These are phyloP conservation scores for Clonostachys sp. DNA, from an alignment of 2,329 filamentous ascomycete species.

Conservation along the genomic window DNA sequence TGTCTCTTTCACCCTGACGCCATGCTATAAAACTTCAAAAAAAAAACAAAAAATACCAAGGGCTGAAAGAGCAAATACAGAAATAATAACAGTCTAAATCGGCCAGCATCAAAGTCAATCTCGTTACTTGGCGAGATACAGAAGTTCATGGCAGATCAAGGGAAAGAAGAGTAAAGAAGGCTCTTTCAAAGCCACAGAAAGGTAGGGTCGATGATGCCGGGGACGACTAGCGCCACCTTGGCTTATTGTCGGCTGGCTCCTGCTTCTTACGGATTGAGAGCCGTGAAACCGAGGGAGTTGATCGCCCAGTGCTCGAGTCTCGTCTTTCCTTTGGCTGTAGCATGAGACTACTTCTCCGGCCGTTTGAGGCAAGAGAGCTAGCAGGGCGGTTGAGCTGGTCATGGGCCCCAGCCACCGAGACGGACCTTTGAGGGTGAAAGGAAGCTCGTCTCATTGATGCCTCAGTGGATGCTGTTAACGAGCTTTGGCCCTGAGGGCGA, in stretches of 20 bases:
- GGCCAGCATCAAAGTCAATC: constrained; percentile 1
- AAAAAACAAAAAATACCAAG: neutral
- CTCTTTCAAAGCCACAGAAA: too few relatives aligned
- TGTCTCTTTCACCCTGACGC: neutral
- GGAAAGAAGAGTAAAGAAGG: too few relatives aligned
- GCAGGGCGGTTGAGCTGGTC: constrained; percentile 37
- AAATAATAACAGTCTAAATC: constrained; percentile 1
- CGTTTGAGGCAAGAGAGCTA: constrained; percentile 48
- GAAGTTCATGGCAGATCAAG: too few relatives aligned
- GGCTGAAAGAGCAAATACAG: neutral
- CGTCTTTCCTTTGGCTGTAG: constrained; percentile 36
- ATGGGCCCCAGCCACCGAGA: constrained; percentile 17
- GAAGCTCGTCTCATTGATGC: constrained; percentile 44
- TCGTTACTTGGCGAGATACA: constrained; percentile 6
- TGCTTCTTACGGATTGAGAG: constrained; percentile 34
- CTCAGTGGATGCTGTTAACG: constrained; percentile 28
- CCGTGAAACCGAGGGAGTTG: constrained; percentile 43
- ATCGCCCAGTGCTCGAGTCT: constrained; percentile 33
- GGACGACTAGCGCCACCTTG: constrained; percentile 38
- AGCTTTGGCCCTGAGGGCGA: constrained; percentile 34
- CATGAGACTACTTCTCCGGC: constrained; percentile 48
- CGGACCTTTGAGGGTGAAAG: constrained; percentile 39
- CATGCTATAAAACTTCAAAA: neutral
- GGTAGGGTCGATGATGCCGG: too few relatives aligned
- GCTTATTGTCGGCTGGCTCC: constrained; percentile 28